Percentiles rank a stretch among this genome's conserved stretches.
Evolutionary conservation across 2,329 filamentous ascomycete genomes (phyloP).

Genomic region (Hyphodiscus sp.): DNA sequence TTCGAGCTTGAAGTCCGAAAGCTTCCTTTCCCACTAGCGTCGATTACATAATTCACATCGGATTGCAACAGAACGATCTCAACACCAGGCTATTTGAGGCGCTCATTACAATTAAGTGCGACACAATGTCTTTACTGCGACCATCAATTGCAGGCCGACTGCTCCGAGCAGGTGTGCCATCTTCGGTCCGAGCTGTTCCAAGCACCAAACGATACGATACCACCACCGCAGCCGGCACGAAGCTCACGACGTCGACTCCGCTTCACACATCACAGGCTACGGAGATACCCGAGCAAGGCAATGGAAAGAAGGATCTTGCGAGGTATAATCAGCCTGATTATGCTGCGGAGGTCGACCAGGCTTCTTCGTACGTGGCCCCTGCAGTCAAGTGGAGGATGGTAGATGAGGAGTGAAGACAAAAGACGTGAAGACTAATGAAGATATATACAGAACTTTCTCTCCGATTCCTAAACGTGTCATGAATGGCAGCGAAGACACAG

Average conservation of each 20-base stretch:
- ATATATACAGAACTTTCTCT: conserved; percentile 67
- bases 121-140: conserved; percentile 61
- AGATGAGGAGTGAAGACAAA: conserved; percentile 14
- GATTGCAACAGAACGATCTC: background rate
- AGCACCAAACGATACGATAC: conserved; percentile 46
- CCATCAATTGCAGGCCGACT: conserved; percentile 46
- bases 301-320: conserved; percentile 8
- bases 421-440: conserved; percentile 2
- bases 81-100: conserved; percentile 3
- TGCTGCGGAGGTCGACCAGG: conserved; percentile 73
- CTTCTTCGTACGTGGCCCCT: conserved; percentile 66
- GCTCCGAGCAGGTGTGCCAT: conserved; percentile 40
- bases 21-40: conserved; percentile 16
- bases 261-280: no score
- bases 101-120: conserved; percentile 6
- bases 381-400: conserved; percentile 8
- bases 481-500: conserved; percentile 78
- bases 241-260: conserved; percentile 34
- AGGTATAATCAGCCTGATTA: conserved; percentile 67
- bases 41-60: conserved; percentile 16
- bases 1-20: conserved; percentile 18
- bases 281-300: no score
- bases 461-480: conserved; percentile 85
- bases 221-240: conserved; percentile 35
- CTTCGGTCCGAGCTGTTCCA: conserved; percentile 33